Evolutionary conservation across 352 stramenopile species (phyloP), one percentile per base, ranked within the genome.

Genomic region (Phytophthora citrophthora): DNA sequence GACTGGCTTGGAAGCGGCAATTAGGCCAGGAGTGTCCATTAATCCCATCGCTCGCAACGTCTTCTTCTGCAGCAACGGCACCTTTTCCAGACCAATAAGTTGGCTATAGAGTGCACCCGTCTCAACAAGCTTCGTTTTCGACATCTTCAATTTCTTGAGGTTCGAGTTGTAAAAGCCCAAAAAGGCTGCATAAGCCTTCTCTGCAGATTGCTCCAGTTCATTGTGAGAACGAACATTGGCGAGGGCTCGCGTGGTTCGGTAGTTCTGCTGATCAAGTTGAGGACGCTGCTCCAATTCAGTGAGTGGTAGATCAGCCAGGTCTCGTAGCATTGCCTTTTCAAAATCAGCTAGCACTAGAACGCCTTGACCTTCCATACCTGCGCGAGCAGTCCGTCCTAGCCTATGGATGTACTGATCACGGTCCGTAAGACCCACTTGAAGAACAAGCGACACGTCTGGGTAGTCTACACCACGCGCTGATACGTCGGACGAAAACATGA

Each of bases 381-480:
- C 91, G 54, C 92, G 86, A 7, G 86, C 96, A 7, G 96, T 99
- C 51, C 97, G 90, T 23, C 96, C 96, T 5, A 99, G 72, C 7
- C 97, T 83, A 68, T 99, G 97, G 46, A 98, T 96, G 81, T 99
- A 99, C 67, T 98, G 95, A 52, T 96, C 93, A 23, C 83, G 77
- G 60, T 96, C 91, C 49, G 76, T 97, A 47, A 76, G 90, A 64
- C 70, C 89, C 48, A 96, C 80, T 66, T 97, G 88, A 2, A 97
- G 70, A 29, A 97, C 89, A 12, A 91, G 74, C 34, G 90, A 94
- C 0, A 99, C 96, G 63, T 98, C 90, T 5, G 94, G 95, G 79
- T 98, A 98, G 79, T 99, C 96, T 26, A 99, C 93, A 29, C 96
- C 96, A 50, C 96, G 80, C 5, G 94, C 95, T n/a, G 91, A 97